Conservation (phyloP, 768 basidiomycete genomes). For the Lentinula boryana region DNA sequence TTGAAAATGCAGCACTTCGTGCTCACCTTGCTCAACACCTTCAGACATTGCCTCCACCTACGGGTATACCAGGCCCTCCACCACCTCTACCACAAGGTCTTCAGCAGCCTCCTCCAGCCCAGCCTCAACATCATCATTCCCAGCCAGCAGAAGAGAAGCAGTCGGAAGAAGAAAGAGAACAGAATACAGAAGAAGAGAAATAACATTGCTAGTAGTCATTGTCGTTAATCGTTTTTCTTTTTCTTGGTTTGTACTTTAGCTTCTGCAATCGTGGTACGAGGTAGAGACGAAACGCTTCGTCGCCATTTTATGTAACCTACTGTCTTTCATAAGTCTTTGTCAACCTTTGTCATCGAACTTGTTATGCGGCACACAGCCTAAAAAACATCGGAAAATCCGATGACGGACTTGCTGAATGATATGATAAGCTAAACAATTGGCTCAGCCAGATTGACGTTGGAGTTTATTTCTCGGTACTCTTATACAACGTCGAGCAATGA, state of each 20-base stretch:
- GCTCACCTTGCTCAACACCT: slow-evolving; percentile 54
- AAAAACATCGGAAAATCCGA: not conserved
- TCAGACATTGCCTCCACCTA: slow-evolving; percentile 31
- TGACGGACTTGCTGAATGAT: not conserved
- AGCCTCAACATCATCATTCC: not conserved
- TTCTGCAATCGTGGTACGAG: not conserved
- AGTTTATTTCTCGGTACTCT: too few species aligned
- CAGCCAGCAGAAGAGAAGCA: not conserved
- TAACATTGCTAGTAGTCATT: not conserved
- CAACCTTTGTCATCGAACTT: not conserved
- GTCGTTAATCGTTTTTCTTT: not conserved
- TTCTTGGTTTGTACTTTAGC: not conserved
- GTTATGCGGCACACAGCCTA: not conserved
- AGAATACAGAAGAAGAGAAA: not conserved
- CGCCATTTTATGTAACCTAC: slow-evolving; percentile 1
- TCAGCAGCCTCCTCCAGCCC: not conserved
- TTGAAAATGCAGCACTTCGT: slow-evolving; percentile 76
- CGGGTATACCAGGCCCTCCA: slow-evolving; percentile 6
- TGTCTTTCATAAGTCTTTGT: slow-evolving; percentile 1
- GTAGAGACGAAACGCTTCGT: not conserved
- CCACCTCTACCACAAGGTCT: slow-evolving; percentile 3
- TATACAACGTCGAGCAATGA: too few species aligned
- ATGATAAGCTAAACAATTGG: not conserved
- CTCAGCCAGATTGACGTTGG: too few species aligned
- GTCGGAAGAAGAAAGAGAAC: not conserved